phyloP scores from a whole-genome alignment of 2,329 filamentous ascomycete genomes.

The Thelonectria discophora region DNA sequence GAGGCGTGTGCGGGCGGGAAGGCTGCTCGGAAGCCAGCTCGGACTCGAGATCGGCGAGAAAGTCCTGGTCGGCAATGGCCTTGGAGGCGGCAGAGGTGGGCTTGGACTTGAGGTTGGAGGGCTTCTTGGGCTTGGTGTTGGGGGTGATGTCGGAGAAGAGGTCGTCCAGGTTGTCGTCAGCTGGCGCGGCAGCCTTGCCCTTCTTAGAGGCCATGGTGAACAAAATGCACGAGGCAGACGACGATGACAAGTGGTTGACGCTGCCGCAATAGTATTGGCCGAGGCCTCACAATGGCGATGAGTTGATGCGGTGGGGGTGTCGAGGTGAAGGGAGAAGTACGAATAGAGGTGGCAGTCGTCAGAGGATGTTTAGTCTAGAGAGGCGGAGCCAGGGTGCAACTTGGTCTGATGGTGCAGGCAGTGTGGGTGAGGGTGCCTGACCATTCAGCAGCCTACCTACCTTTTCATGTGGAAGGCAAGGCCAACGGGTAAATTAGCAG shows the following conservation, averaged over 20 bases:
- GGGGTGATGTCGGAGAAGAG: conserved; percentile 71
- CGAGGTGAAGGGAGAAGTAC: conserved; percentile 24
- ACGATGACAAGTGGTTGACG: conserved; percentile 13
- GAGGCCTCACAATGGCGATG: conserved; percentile 1
- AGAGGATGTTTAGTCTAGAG: conserved; percentile 35
- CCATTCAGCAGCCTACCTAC: not conserved
- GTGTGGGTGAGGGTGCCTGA: conserved; percentile 22
- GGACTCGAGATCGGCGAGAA: conserved; percentile 84
- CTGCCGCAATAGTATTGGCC: not conserved
- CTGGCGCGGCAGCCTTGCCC: conserved; percentile 60
- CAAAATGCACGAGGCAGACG: conserved; percentile 12
- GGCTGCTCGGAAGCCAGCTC: conserved; percentile 76
- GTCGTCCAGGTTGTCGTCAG: conserved; percentile 71
- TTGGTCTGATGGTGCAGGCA: conserved; percentile 33
- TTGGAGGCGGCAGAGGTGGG: conserved; percentile 60
- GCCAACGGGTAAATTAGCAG: not conserved
- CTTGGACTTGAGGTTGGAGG: conserved; percentile 54
- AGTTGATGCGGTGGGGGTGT: conserved; percentile 9
- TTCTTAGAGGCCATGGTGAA: conserved; percentile 68
- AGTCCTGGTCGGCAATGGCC: conserved; percentile 70
- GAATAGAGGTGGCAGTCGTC: conserved; percentile 25
- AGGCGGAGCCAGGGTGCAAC: conserved; percentile 17
- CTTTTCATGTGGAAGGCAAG: not conserved
- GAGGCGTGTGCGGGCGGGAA: conserved; percentile 84
- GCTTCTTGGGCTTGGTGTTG: conserved; percentile 61